Percentiles rank a stretch among this genome's conserved stretches.
phyloP scores from a whole-genome alignment of 139 green algal species.

The Coelastrella sp. region DNA sequence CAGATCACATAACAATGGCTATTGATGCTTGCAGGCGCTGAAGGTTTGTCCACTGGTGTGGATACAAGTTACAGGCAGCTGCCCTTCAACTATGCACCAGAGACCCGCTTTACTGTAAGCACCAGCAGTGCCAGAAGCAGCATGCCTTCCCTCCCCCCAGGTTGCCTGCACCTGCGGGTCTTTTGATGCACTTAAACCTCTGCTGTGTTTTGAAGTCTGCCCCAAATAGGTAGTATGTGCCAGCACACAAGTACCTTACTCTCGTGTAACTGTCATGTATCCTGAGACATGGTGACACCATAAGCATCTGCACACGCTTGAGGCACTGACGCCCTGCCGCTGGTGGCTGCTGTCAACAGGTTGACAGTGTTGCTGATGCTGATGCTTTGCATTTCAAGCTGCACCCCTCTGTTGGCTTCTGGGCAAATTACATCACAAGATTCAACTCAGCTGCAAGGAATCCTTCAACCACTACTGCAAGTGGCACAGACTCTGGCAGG shows the following conservation, averaged over 20 bases:
- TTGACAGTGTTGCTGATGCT: background rate
- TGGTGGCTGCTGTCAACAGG: background rate
- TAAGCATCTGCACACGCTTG: too few species aligned
- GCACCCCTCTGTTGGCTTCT: background rate
- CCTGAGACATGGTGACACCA: too few species aligned
- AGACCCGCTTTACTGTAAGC: background rate
- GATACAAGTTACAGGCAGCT: background rate
- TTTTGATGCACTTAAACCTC: background rate
- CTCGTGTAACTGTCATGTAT: too few species aligned
- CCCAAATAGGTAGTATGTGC: too few species aligned
- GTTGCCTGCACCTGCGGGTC: background rate
- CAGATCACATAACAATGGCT: background rate
- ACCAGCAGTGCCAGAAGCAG: conserved; percentile 1
- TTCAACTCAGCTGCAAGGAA: background rate
- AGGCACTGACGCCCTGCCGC: background rate
- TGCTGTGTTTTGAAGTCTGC: background rate
- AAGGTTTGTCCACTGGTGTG: background rate
- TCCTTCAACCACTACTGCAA: too few species aligned
- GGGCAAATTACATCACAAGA: background rate
- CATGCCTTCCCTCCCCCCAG: background rate
- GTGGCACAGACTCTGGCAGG: too few species aligned
- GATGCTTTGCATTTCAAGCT: background rate
- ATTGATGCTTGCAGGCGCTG: background rate
- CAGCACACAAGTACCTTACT: too few species aligned
- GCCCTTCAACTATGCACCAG: conserved; percentile 1